Conservation (phyloP, 169 alveolate species). For the Plasmodium falciparum region DNA sequence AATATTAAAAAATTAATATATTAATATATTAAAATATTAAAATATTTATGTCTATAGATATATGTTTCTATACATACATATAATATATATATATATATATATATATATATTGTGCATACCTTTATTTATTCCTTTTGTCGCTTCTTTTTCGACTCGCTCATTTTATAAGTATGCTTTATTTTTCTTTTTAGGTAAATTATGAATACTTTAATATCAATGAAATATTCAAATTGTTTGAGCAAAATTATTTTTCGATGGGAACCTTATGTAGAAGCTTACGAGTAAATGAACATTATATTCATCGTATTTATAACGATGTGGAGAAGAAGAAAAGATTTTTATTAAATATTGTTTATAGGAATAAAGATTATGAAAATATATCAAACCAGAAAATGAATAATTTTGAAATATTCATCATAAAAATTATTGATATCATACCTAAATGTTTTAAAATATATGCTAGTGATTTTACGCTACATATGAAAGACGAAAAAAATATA, state of each 20-base stretch:
- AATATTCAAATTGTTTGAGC: constrained; percentile 50
- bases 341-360: constrained; percentile 47
- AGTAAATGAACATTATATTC: constrained; percentile 22
- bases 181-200: constrained; percentile 51
- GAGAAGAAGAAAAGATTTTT: constrained; percentile 30
- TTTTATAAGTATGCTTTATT: neutral
- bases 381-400: constrained; percentile 73
- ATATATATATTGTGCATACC: neutral
- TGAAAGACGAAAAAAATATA: constrained; percentile 2
- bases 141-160: neutral
- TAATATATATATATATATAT: no score
- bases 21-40: neutral
- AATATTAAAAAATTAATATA: neutral
- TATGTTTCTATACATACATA: neutral
- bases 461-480: constrained; percentile 32
- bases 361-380: constrained; percentile 56
- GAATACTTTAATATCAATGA: constrained; percentile 68
- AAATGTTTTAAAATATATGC: constrained; percentile 49
- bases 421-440: constrained; percentile 68
- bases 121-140: neutral
- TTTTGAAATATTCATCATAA: constrained; percentile 70
- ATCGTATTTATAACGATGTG: constrained; percentile 14
- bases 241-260: constrained; percentile 30
- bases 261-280: constrained; percentile 51
- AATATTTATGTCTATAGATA: neutral